phyloP scores from a whole-genome alignment of 306 rosid species.

The Boehmeria nivea region DNA sequence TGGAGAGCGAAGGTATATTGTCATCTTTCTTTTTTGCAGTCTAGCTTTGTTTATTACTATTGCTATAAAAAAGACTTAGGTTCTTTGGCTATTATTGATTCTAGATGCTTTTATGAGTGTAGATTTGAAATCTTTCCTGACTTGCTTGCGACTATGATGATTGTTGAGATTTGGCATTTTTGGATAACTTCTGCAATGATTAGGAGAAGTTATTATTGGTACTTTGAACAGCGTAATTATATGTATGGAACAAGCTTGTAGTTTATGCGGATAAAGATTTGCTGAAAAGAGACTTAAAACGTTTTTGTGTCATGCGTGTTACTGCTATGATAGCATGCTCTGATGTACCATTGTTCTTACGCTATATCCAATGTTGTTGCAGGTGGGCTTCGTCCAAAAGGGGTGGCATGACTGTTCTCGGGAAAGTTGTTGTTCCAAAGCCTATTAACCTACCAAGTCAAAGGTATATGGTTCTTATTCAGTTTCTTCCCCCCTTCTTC shows the following conservation, averaged over 20 bases:
- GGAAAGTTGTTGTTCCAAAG: slow-evolving; percentile 91
- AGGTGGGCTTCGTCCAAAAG: slow-evolving; percentile 73
- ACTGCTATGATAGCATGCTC: not conserved
- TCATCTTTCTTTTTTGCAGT: not conserved
- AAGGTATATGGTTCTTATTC: slow-evolving; percentile 50
- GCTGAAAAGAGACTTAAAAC: not conserved
- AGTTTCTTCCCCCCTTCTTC: slow-evolving; percentile 5
- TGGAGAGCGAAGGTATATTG: slow-evolving; percentile 81
- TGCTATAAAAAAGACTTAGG: not conserved
- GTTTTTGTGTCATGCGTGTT: not conserved
- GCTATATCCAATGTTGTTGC: slow-evolving; percentile 19
- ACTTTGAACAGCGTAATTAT: not conserved
- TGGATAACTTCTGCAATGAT: not conserved
- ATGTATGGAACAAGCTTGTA: not conserved
- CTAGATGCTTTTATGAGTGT: not conserved
- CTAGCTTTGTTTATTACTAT: slow-evolving; percentile 2
- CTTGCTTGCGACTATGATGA: not conserved
- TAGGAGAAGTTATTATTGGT: not conserved
- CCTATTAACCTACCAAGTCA: slow-evolving; percentile 95
- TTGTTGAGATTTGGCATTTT: not conserved
- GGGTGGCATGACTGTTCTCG: slow-evolving; percentile 87
- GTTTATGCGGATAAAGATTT: not conserved
- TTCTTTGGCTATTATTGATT: not conserved
- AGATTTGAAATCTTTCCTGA: not conserved
- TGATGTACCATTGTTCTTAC: not conserved